These are phyloP conservation scores for Leccinum ochraceum DNA, from an alignment of 768 basidiomycete species.

Conservation along the genomic window DNA sequence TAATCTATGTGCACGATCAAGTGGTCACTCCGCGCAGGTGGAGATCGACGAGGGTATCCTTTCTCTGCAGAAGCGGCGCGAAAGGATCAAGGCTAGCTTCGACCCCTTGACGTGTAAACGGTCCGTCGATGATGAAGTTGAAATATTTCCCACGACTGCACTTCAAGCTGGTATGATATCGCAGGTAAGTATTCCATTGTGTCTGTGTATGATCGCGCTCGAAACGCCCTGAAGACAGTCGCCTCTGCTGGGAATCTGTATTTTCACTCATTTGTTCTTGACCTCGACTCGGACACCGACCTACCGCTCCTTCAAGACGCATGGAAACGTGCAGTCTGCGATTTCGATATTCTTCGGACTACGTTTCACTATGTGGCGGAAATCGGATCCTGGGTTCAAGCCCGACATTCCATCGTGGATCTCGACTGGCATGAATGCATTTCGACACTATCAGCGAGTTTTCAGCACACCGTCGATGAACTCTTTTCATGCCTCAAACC, in stretches of 20 bases:
- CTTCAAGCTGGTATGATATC: constrained; percentile 53
- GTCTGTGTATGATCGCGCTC: neutral
- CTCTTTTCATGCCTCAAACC: constrained; percentile 18
- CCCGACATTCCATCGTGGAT: constrained; percentile 24
- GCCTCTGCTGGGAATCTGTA: constrained; percentile 32
- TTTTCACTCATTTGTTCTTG: constrained; percentile 35
- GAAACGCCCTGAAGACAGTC: constrained; percentile 25
- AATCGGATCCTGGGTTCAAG: constrained; percentile 33
- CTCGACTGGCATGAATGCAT: constrained; percentile 28
- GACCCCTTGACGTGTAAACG: constrained; percentile 20
- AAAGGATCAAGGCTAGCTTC: constrained; percentile 21
- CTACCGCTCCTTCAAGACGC: constrained; percentile 34
- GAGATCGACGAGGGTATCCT: constrained; percentile 14
- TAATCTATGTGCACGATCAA: constrained; percentile 16
- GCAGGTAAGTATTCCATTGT: constrained; percentile 34
- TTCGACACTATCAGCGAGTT: constrained; percentile 5
- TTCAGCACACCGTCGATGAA: constrained; percentile 15
- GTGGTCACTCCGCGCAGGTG: neutral
- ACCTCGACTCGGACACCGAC: constrained; percentile 21
- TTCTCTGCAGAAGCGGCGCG: constrained; percentile 12
- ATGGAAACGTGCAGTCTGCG: constrained; percentile 36
- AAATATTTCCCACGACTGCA: constrained; percentile 42
- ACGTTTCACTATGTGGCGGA: constrained; percentile 47
- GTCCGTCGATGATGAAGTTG: constrained; percentile 33
- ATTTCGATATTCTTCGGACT: constrained; percentile 45